Percentiles rank a stretch among this genome's conserved stretches.
Conservation (phyloP, 768 basidiomycete species). For the Asterophora lycoperdoides region DNA sequence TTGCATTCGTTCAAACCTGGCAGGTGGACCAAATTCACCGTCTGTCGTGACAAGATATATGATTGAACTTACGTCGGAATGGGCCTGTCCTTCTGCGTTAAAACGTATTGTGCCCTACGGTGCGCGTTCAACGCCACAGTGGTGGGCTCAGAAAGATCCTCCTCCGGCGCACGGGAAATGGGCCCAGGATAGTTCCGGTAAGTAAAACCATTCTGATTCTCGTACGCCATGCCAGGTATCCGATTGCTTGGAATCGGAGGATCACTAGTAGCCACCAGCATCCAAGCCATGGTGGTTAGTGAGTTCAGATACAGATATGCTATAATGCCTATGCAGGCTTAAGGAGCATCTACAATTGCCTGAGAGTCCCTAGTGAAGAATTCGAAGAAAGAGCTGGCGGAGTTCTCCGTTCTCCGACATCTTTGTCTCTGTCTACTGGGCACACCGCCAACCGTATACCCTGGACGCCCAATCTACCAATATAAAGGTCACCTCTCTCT, state of each 20-base stretch:
- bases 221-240: conserved; percentile 4
- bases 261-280: conserved; percentile 5
- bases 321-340: too few relatives aligned
- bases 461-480: background rate
- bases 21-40: background rate
- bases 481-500: background rate
- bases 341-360: too few relatives aligned
- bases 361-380: too few relatives aligned
- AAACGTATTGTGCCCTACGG: conserved; percentile 34
- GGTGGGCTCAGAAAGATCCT: conserved; percentile 3
- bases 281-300: conserved; percentile 10
- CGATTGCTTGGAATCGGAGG: background rate
- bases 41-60: background rate
- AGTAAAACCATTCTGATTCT: conserved; percentile 9
- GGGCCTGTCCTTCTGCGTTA: conserved; percentile 34
- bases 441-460: background rate
- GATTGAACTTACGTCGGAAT: conserved; percentile 35
- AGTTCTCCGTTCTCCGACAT: too few relatives aligned
- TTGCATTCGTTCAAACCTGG: conserved; percentile 35
- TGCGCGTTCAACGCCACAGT: conserved; percentile 26
- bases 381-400: background rate
- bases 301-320: too few relatives aligned
- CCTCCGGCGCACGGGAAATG: background rate
- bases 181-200: background rate
- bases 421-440: background rate